Conservation (phyloP, 345 rosid species). For the Corymbia maculata region DNA sequence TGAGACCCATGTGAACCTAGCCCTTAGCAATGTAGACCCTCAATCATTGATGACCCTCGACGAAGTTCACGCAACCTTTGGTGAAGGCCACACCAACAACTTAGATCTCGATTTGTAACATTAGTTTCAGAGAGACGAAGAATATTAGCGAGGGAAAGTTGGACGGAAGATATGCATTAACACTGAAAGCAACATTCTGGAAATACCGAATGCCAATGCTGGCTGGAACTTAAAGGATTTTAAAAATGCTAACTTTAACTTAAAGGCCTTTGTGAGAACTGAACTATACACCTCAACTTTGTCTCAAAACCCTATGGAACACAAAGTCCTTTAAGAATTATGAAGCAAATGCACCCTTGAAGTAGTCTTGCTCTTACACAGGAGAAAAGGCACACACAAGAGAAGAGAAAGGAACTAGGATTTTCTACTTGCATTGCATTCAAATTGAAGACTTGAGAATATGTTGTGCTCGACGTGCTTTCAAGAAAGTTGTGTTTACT, state of each 20-base stretch:
- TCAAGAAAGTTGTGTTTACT: background rate
- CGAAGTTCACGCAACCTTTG: background rate
- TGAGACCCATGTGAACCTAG: background rate
- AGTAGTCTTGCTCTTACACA: background rate
- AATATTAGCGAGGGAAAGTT: background rate
- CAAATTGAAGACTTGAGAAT: background rate
- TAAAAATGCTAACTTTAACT: background rate
- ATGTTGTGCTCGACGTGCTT: background rate
- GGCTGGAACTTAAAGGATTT: background rate
- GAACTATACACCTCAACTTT: background rate
- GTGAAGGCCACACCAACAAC: background rate
- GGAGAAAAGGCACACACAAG: too few species aligned
- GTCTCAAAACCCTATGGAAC: background rate
- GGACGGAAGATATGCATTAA: background rate
- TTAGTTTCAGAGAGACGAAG: background rate
- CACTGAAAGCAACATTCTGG: background rate
- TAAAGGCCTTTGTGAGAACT: background rate
- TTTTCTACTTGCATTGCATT: background rate
- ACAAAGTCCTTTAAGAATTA: background rate
- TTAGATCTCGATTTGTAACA: background rate
- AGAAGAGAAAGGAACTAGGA: too few species aligned
- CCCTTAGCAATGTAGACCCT: background rate
- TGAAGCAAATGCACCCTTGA: background rate
- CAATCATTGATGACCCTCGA: background rate
- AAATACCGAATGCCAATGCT: background rate